phyloP scores from a whole-genome alignment of 352 stramenopile species.

The Plasmopara viticola region DNA sequence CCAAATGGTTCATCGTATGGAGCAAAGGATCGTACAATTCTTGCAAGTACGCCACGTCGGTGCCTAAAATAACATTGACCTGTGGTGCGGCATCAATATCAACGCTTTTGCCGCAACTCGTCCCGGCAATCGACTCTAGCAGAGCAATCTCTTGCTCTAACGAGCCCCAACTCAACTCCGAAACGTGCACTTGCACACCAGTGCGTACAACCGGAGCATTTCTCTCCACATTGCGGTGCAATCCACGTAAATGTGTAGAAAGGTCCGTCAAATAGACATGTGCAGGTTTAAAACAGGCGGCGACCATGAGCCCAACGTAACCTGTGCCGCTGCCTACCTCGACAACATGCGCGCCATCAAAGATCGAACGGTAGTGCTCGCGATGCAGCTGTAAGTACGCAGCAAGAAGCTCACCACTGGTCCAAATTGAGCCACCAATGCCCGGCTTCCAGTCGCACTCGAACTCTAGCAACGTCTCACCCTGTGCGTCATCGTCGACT shows the following conservation, averaged over 20 bases:
- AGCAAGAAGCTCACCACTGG: constrained; percentile 66
- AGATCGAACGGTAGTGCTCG: constrained; percentile 37
- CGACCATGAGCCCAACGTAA: constrained; percentile 61
- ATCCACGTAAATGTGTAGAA: constrained; percentile 42
- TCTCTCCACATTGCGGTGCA: constrained; percentile 52
- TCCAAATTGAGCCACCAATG: constrained; percentile 82
- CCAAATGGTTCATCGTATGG: constrained; percentile 47
- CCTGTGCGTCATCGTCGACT: constrained; percentile 26
- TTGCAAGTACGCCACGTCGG: constrained; percentile 68
- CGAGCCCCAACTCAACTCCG: constrained; percentile 55
- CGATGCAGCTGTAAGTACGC: constrained; percentile 53
- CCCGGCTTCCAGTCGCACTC: constrained; percentile 75
- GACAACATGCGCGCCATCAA: constrained; percentile 56
- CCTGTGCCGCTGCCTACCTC: constrained; percentile 77
- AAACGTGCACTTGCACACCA: constrained; percentile 41
- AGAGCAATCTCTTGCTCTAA: constrained; percentile 37
- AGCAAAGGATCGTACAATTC: constrained; percentile 75
- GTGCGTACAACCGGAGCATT: constrained; percentile 28
- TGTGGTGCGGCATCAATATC: constrained; percentile 12
- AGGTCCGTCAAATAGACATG: constrained; percentile 67
- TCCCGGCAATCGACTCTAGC: constrained; percentile 26
- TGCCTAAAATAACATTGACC: constrained; percentile 74
- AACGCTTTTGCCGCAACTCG: not conserved
- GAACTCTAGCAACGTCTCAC: constrained; percentile 41
- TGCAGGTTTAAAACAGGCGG: constrained; percentile 49